Evolutionary conservation across 1,139 yeast genomes (phyloP), one percentile per base, ranked within the genome.

Genomic region (Wickerhamiella pararugosa): DNA sequence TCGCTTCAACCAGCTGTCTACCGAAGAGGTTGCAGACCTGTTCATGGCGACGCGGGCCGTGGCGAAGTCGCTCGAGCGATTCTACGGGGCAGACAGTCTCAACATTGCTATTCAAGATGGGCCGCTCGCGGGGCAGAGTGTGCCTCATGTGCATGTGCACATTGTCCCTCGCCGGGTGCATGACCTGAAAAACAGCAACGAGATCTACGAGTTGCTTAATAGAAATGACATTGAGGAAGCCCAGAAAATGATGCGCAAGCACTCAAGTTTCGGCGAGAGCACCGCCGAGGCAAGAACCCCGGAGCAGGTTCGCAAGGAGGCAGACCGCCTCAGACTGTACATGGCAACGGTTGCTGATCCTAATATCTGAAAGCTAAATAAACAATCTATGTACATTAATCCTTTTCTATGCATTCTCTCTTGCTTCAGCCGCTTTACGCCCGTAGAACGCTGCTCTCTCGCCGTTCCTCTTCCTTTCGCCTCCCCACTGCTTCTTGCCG

Each of bases 61-160:
- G 1, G 77, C 84, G 47, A 61, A 63, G 44, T 79, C 82, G 49
- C 76, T 90, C 28, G 75, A 70, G 49, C 56, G 67, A 45, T 63
- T 69, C 10, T 86, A 79, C 58, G 68, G 75, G 37, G 93, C 95
- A 1, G 93, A 86, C 51, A 66, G 94, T 1, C 59, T 84, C 47
- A 90, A 90, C 56, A 71, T 90, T 29, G 86, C 96, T 10, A 83
- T 90, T 45, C 98, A 90, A 57, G 98, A 90, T 58, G 98, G 98
- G 0, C 83, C 90, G 0, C 84, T 83, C 43, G 90, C 96, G 2
- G 98, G 98, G 4, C 98, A 90, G 57, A 75, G 90, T 11, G 78
- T 90, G 1, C 94, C 95, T 2, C 98, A 90, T 60, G 69, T 90
- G 27, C 98, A 90, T 58, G 79, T 95, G 30, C 98, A 90, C 58